These are phyloP conservation scores for Glonium stellatum DNA, from an alignment of 495 filamentous ascomycete species.

Conservation along the genomic window DNA sequence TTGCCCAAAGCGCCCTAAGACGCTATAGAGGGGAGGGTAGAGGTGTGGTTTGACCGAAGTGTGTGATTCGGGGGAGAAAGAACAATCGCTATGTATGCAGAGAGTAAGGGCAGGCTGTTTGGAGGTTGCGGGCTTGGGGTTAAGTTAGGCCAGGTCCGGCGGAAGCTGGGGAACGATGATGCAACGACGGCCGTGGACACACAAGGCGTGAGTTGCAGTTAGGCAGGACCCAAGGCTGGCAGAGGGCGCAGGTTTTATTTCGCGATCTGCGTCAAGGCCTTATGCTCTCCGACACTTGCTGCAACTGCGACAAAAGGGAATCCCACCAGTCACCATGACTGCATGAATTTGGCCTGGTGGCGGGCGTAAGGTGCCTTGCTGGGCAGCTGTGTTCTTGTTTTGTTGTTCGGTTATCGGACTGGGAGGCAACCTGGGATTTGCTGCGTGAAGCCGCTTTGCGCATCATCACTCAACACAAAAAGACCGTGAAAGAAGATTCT, in stretches of 20 bases:
- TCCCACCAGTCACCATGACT: not conserved
- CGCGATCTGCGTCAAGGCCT: not conserved
- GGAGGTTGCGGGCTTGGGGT: not conserved
- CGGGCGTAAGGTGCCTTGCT: not conserved
- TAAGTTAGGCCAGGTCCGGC: not conserved
- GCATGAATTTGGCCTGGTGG: not conserved
- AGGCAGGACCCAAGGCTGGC: not conserved
- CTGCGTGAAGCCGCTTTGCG: no score
- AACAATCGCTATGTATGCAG: not conserved
- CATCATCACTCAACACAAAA: no score
- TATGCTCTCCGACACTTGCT: not conserved
- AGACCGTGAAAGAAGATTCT: no score
- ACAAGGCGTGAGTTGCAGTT: not conserved
- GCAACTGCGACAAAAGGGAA: not conserved
- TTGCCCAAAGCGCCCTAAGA: conserved; percentile 2
- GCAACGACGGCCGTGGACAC: not conserved
- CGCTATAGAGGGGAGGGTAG: not conserved
- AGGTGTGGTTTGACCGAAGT: not conserved
- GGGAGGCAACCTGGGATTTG: not conserved
- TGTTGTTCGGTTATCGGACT: not conserved
- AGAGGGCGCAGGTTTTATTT: not conserved
- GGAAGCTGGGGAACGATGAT: conserved; percentile 4
- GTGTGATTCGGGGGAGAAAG: not conserved
- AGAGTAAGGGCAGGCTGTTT: not conserved
- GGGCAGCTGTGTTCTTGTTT: not conserved